Percentiles rank a stretch among this genome's conserved stretches.
Conservation (phyloP, 2,329 filamentous ascomycete species). For the Penicillium decumbens region DNA sequence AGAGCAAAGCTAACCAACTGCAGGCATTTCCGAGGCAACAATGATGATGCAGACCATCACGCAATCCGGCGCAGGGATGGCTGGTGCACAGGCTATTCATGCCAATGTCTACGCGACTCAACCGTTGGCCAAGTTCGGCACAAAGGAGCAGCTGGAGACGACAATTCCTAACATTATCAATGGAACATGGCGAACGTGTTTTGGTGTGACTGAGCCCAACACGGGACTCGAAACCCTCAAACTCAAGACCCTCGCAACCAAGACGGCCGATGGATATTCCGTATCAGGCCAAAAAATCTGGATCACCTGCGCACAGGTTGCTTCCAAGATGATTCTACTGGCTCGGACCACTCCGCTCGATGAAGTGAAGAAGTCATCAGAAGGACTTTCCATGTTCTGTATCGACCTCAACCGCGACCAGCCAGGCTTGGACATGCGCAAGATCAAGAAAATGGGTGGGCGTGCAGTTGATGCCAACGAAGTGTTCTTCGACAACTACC, state of each 20-base stretch:
- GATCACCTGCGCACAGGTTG: slow-evolving; percentile 82
- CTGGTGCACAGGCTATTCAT: slow-evolving; percentile 57
- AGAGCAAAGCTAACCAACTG: background rate
- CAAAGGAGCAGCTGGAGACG: slow-evolving; percentile 56
- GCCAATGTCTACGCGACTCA: slow-evolving; percentile 60
- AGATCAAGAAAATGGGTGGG: slow-evolving; percentile 81
- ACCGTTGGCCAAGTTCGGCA: slow-evolving; percentile 67
- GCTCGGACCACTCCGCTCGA: slow-evolving; percentile 69
- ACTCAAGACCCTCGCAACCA: slow-evolving; percentile 61
- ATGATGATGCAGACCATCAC: slow-evolving; percentile 84
- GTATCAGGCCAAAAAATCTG: slow-evolving; percentile 81
- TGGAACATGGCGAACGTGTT: slow-evolving; percentile 68
- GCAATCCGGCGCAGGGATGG: slow-evolving; percentile 72
- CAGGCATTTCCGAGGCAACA: slow-evolving; percentile 67
- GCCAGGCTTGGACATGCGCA: slow-evolving; percentile 61
- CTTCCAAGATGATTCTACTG: slow-evolving; percentile 75
- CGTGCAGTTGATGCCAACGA: slow-evolving; percentile 79
- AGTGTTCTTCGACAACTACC: slow-evolving; percentile 79
- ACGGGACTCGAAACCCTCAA: slow-evolving; percentile 73
- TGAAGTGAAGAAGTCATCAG: slow-evolving; percentile 63
- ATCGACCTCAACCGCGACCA: slow-evolving; percentile 64
- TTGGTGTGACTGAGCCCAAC: slow-evolving; percentile 80
- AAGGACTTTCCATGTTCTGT: slow-evolving; percentile 74
- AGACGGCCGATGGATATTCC: slow-evolving; percentile 58
- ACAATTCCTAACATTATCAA: slow-evolving; percentile 68